Conservation (phyloP, 768 basidiomycete genomes). For the Hebeloma cylindrosporum region DNA sequence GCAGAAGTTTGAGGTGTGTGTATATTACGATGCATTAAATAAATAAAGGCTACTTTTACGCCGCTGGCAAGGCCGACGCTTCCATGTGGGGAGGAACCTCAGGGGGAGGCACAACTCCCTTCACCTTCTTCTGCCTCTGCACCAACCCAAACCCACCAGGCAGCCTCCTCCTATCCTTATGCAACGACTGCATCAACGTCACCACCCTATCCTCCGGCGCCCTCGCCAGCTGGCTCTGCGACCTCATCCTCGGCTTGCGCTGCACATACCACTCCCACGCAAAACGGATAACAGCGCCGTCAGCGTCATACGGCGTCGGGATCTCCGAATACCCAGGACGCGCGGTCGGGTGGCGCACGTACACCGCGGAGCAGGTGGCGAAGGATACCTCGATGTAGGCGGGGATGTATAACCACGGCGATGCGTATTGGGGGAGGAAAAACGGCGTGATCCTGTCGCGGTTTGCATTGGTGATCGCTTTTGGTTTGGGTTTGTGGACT, state of each 20-base stretch:
- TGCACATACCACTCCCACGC: conserved; percentile 96
- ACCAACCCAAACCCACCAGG: too few species aligned
- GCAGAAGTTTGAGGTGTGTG: too few species aligned
- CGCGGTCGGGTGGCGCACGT: conserved; percentile 94
- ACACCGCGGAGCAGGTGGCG: conserved; percentile 86
- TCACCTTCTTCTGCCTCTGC: too few species aligned
- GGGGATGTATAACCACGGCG: conserved; percentile 92
- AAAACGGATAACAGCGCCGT: conserved; percentile 87
- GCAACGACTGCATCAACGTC: conserved; percentile 33
- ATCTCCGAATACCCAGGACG: conserved; percentile 96
- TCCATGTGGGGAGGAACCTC: too few species aligned
- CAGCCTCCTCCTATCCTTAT: conserved; percentile 21
- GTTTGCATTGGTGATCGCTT: conserved; percentile 7
- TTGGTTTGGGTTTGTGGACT: conserved; percentile 4
- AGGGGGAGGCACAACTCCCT: too few species aligned
- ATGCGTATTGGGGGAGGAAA: conserved; percentile 81
- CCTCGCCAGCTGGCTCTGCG: conserved; percentile 57
- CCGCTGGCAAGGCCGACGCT: too few species aligned
- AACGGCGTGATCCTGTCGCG: conserved; percentile 58
- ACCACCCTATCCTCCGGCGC: conserved; percentile 66
- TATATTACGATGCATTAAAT: too few species aligned
- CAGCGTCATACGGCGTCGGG: conserved; percentile 93
- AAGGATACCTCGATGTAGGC: conserved; percentile 69
- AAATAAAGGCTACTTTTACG: too few species aligned
- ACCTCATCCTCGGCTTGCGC: conserved; percentile 65